These are phyloP conservation scores for Phytophthora sp. DNA, from an alignment of 352 stramenopile genomes.

Conservation along the genomic window DNA sequence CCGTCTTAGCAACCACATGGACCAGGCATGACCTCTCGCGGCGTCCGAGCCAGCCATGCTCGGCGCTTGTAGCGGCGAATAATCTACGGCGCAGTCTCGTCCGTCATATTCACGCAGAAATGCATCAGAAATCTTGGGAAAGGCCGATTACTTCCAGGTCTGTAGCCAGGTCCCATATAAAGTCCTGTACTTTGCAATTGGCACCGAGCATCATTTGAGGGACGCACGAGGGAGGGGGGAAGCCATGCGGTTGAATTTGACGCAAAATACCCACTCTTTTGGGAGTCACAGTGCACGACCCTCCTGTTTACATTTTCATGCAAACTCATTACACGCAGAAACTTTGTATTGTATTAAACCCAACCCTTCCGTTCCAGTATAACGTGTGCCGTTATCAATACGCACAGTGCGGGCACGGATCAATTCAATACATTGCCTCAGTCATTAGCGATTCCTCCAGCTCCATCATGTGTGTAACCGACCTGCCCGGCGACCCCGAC, in stretches of 20 bases:
- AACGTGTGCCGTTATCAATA: conserved; percentile 18
- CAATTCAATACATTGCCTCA: conserved; percentile 4
- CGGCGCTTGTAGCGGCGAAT: no score
- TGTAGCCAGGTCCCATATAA: no score
- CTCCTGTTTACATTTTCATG: neutral
- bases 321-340: neutral
- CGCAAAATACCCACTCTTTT: neutral
- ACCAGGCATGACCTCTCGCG: neutral
- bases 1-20: conserved; percentile 18
- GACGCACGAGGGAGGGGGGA: no score
- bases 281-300: neutral
- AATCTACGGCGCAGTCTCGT: no score
- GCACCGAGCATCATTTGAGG: neutral
- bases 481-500: conserved; percentile 36
- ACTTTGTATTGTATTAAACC: neutral
- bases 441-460: neutral
- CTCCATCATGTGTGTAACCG: conserved; percentile 28
- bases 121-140: neutral
- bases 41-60: conserved; percentile 3
- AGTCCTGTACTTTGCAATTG: no score
- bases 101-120: conserved; percentile 14
- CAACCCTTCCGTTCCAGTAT: neutral
- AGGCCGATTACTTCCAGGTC: no score
- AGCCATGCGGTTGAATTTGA: neutral
- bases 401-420: conserved; percentile 24